Evolutionary conservation across 768 basidiomycete genomes (phyloP), one percentile per base, ranked within the genome.

Genomic region (Mycena vulgaris): DNA sequence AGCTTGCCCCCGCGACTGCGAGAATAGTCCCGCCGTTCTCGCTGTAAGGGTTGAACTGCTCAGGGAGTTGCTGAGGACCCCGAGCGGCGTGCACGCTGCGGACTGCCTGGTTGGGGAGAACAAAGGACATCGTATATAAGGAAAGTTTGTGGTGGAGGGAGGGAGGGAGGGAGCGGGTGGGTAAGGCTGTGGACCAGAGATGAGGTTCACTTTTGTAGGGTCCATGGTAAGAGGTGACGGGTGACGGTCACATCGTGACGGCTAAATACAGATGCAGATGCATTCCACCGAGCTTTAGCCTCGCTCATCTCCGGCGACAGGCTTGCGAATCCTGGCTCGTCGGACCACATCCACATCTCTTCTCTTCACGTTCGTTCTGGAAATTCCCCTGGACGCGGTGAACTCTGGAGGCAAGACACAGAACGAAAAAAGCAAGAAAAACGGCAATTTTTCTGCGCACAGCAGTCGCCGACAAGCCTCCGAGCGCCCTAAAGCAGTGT

Each of bases 1-100:
- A 94, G 77, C 90, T 89, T 25, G 86, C 83, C 19, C 93, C 93
- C 1, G 92, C 91, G 75, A 94, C 90, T 73, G 89, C 89, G 72
- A 94, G 90, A 80, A 93, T 92, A 9, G 93, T 92, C 16, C 93
- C 93, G 48, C 92, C 92, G 70, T 93, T 93, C 71, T 91, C 86
- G 0, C 86, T 80, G 83, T 93, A 92, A 0, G 92, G 92, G 75
- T 90, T 86, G 81, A 92, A 92, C 37, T 80, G 81, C 63, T 82
- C n/a, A n/a, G n/a, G n/a, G n/a, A n/a, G 77, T 64, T 87, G 80
- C 39, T 81, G 80, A 25, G 64, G 48, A 14, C 16, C 67, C 8
- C 23, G 39, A 37, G 23, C 62, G 6, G 48, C 40, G 52, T 39
- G 33, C 8, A 19, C 21, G 47, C 17, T 9, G 27, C 25, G 47